Base-by-base conservation (phyloP, 2,329 filamentous ascomycete species). In the Apiospora hydei region DNA sequence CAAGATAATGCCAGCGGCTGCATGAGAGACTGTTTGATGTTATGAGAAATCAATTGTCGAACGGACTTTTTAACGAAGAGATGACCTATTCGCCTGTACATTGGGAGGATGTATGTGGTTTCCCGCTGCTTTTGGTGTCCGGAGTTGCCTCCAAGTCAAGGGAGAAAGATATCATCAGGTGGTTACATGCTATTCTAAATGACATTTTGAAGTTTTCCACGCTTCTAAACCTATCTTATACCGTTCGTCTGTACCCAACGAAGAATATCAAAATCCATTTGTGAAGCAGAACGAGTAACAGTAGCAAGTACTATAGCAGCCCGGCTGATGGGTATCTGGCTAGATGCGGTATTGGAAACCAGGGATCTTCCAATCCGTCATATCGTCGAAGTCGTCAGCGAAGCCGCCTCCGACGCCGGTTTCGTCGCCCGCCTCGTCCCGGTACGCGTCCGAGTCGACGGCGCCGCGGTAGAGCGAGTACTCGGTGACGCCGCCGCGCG, bases 1-100 rank as follows among this genome's bases (percentile, higher is more conserved):
- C 84, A 92, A 90, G 80, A 84, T 95, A 69, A 88, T 95, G 67
- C 90, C 90, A 77, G 86, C 88, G 24, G 82, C 86, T 75, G 91
- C 90, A 73, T 93, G 34, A 64, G 10, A 14, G 57, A 24, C 57
- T 41, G 24, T n/a, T 41, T 5, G 10, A 57, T 34, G 26, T 8
- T 34, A 4, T 34, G 26, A 57, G 13, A 34, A 41, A 41, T 41
- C 57, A 21, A 41, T 64, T 64, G 18, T 21, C 6, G 10, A 41
- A 41, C 57, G 30, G 30, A 34, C 30, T 38, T 38, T 38, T 61
- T 64, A 41, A 64, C 57, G 57, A 64, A 64, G 57, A 41, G 21
- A 64, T 30, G 57, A 64, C 57, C 57, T 64, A 64, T 64, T 64
- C 4, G 8, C 21, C 34, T 64, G 57, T 64, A 64, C 34, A 64